Evolutionary conservation across 1,284 basidiomycete genomes (phyloP).

Genomic region (Pyrrhoderma noxium): DNA sequence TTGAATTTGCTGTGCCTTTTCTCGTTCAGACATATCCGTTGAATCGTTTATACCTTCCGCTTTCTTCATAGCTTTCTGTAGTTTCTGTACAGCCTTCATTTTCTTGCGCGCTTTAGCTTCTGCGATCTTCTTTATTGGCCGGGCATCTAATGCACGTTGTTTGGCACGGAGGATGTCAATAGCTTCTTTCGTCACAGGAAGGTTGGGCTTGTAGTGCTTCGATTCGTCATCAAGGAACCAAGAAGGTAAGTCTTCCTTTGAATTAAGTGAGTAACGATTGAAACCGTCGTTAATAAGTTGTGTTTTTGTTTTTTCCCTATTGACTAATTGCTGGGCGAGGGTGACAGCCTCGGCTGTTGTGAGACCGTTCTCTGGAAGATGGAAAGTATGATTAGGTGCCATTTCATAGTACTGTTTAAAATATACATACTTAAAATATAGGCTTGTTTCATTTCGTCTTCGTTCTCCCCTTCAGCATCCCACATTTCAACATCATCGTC

Average conservation of each 20-base stretch:
- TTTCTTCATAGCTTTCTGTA: constrained; percentile 94
- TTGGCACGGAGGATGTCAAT: constrained; percentile 80
- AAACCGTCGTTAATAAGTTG: constrained; percentile 94
- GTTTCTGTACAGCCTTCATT: constrained; percentile 74
- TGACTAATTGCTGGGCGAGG: constrained; percentile 88
- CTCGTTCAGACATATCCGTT: constrained; percentile 85
- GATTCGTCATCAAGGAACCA: constrained; percentile 99
- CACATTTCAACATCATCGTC: constrained; percentile 67
- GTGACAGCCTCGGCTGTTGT: constrained; percentile 89
- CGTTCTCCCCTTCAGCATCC: constrained; percentile 76
- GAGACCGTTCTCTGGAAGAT: constrained; percentile 68
- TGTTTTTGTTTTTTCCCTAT: constrained; percentile 84
- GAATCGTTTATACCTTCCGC: constrained; percentile 92
- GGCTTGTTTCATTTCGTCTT: constrained; percentile 66
- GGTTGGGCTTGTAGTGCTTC: constrained; percentile 89
- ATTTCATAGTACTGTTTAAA: no score
- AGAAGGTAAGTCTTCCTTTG: constrained; percentile 85
- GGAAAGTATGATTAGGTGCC: constrained; percentile 4
- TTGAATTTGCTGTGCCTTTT: constrained; percentile 91
- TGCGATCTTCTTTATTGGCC: constrained; percentile 98
- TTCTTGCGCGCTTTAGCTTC: constrained; percentile 99
- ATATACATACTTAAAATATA: constrained; percentile 60
- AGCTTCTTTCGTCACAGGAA: constrained; percentile 97
- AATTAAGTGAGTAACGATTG: constrained; percentile 85
- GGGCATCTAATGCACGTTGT: constrained; percentile 90